Evolutionary conservation across 805 yeast genomes (phyloP).

Genomic region (Nakazawaea populi): DNA sequence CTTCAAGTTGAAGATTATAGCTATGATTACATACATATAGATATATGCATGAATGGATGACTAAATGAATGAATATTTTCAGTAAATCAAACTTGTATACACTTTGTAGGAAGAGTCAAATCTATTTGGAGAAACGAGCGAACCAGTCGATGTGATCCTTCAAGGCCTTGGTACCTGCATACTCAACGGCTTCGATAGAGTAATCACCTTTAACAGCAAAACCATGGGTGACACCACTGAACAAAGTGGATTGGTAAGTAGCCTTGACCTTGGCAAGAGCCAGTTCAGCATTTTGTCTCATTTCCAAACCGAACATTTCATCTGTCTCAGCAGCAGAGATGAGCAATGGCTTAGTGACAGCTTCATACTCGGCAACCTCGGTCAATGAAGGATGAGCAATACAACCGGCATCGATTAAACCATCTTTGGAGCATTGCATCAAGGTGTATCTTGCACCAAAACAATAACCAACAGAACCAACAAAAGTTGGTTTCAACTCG

Average conservation of each 20-base stretch:
- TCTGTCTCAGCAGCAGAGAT: conserved; percentile 77
- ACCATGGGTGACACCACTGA: conserved; percentile 68
- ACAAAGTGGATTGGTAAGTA: conserved; percentile 55
- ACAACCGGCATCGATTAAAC: conserved; percentile 50
- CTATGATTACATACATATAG: too few species aligned
- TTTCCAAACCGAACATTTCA: conserved; percentile 51
- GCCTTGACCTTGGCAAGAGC: conserved; percentile 48
- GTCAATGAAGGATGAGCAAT: conserved; percentile 83
- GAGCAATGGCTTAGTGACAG: conserved; percentile 50
- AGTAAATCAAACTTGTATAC: too few species aligned
- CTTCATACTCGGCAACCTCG: conserved; percentile 55
- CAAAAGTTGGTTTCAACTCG: conserved; percentile 38
- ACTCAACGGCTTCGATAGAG: conserved; percentile 41
- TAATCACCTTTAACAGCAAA: conserved; percentile 76
- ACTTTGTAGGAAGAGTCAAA: background rate
- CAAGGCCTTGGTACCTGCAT: conserved; percentile 65
- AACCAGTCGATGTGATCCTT: conserved; percentile 36
- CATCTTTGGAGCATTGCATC: conserved; percentile 38
- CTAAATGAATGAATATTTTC: too few species aligned
- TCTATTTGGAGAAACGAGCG: conserved; percentile 2
- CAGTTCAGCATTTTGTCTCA: conserved; percentile 56
- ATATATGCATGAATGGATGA: too few species aligned
- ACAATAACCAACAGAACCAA: conserved; percentile 73
- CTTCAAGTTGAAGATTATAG: too few species aligned
- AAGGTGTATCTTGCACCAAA: conserved; percentile 73